These are phyloP conservation scores for Tylopilus sp. DNA, from an alignment of 768 basidiomycete genomes.

Conservation along the genomic window DNA sequence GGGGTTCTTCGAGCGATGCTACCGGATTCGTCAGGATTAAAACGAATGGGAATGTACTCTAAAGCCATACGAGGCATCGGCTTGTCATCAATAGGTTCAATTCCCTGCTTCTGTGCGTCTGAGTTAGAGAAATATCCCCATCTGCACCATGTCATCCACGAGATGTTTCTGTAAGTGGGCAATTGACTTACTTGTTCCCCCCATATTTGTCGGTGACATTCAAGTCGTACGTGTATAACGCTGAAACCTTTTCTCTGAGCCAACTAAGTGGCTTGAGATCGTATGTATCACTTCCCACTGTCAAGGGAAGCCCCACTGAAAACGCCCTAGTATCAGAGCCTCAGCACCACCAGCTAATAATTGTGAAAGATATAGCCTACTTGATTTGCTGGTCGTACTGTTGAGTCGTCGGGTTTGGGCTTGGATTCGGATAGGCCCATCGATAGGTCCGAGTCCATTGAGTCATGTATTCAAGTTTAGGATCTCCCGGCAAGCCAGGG, in stretches of 20 bases:
- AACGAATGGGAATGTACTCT: neutral
- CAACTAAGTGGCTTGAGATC: constrained; percentile 2
- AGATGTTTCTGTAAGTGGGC: neutral
- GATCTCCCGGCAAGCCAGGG: neutral
- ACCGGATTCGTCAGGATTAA: neutral
- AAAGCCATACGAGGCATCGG: constrained; percentile 2
- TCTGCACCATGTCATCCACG: neutral
- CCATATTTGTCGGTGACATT: constrained; percentile 8
- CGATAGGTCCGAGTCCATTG: constrained; percentile 15
- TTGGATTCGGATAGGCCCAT: constrained; percentile 7
- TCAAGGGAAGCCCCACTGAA: neutral
- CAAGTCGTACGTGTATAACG: constrained; percentile 15
- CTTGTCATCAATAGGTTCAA: constrained; percentile 1
- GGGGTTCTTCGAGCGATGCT: constrained; percentile 21
- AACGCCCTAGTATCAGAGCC: constrained; percentile 1
- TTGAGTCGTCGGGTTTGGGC: constrained; percentile 3
- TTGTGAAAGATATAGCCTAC: neutral
- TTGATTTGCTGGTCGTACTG: constrained; percentile 6
- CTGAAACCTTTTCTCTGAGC: constrained; percentile 15
- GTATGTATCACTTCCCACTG: neutral
- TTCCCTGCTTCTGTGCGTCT: neutral
- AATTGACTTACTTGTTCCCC: constrained; percentile 13
- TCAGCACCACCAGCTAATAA: neutral
- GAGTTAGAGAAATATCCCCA: constrained; percentile 17
- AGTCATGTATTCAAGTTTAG: constrained; percentile 7